Evolutionary conservation across 2,329 filamentous ascomycete genomes (phyloP).

Genomic region (Aspergillus sojae): DNA sequence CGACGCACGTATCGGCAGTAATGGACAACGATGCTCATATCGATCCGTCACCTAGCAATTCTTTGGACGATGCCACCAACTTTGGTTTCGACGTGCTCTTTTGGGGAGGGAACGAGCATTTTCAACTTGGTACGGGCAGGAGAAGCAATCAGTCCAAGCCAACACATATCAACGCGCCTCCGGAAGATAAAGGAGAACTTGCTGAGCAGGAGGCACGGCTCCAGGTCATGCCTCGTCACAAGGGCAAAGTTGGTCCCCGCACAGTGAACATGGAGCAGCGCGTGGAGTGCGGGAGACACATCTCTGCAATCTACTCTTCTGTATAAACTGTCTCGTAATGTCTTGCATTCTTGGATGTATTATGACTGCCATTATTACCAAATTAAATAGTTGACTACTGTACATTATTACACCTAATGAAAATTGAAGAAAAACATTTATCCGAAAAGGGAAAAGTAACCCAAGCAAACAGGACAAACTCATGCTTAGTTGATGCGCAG

Average conservation of each 20-base stretch:
- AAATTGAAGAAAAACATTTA: neutral
- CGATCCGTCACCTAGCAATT: conserved; percentile 51
- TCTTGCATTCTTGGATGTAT: conserved; percentile 15
- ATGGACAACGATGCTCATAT: conserved; percentile 80
- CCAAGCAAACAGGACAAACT: conserved; percentile 12
- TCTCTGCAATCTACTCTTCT: conserved; percentile 80
- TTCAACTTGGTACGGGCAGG: conserved; percentile 89
- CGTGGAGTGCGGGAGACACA: conserved; percentile 80
- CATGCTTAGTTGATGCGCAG: conserved; percentile 9
- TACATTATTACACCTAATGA: conserved; percentile 2
- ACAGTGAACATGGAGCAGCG: conserved; percentile 80
- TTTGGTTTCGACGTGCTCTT: conserved; percentile 88
- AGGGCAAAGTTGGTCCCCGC: conserved; percentile 68
- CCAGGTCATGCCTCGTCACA: conserved; percentile 76
- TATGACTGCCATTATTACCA: conserved; percentile 5
- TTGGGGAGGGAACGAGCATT: conserved; percentile 95
- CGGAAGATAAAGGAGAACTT: conserved; percentile 62
- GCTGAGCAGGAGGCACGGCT: conserved; percentile 70
- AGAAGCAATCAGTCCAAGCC: conserved; percentile 77
- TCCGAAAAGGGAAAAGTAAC: neutral
- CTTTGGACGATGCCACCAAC: conserved; percentile 71
- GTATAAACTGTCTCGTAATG: conserved; percentile 38
- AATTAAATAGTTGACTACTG: neutral
- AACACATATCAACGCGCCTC: conserved; percentile 76
- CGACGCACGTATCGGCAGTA: conserved; percentile 78